Conservation (phyloP, 495 filamentous ascomycete species). For the Friedmanniomyces simplex region DNA sequence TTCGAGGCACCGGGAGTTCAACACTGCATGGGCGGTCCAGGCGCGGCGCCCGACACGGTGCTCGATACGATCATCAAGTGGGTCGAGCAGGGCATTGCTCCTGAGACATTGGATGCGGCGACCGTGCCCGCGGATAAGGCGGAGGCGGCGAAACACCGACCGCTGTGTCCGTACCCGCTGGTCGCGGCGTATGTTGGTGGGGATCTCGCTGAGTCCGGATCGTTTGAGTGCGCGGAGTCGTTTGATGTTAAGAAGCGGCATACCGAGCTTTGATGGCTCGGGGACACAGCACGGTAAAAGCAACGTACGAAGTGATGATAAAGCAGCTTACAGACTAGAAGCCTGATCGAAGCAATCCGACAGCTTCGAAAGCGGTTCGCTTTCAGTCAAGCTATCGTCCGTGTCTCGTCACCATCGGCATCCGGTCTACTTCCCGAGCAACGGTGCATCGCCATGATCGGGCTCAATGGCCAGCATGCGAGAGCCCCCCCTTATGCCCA, state of each 20-base stretch:
- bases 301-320: neutral
- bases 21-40: slow-evolving; percentile 22
- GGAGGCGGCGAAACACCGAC: neutral
- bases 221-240: slow-evolving; percentile 10
- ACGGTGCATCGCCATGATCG: too few species aligned
- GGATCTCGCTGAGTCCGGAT: slow-evolving; percentile 6
- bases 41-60: slow-evolving; percentile 13
- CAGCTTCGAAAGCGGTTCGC: too few species aligned
- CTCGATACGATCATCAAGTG: slow-evolving; percentile 21
- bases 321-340: too few species aligned
- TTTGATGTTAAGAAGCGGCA: slow-evolving; percentile 2
- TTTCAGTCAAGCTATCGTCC: too few species aligned
- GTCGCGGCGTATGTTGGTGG: slow-evolving; percentile 16
- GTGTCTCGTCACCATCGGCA: too few species aligned
- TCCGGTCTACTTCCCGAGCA: too few species aligned
- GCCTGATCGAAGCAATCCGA: too few species aligned
- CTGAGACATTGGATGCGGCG: slow-evolving; percentile 16
- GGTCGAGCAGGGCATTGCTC: slow-evolving; percentile 25
- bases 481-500: slow-evolving; percentile 14
- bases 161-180: slow-evolving; percentile 19
- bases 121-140: neutral
- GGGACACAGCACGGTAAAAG: neutral
- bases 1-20: slow-evolving; percentile 19
- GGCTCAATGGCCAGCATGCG: neutral
- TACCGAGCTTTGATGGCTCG: neutral